These are phyloP conservation scores for Durio zibethinus DNA, from an alignment of 345 rosid species.

Conservation along the genomic window DNA sequence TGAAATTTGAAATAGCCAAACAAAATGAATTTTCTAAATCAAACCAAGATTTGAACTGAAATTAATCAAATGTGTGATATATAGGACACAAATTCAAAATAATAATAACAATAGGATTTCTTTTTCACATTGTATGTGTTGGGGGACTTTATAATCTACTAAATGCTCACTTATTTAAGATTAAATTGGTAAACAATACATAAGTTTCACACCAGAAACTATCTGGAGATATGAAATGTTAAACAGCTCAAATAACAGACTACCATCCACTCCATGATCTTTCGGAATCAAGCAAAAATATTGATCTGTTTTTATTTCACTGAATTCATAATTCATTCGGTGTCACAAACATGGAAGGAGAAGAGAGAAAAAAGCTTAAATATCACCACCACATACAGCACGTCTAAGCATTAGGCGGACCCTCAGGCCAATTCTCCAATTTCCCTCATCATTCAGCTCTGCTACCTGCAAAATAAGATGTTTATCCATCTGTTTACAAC, in stretches of 20 bases:
- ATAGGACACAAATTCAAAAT: background rate
- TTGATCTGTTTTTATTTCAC: background rate
- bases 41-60: background rate
- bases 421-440: slow-evolving; percentile 96
- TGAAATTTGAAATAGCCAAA: slow-evolving; percentile 12
- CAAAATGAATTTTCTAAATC: background rate
- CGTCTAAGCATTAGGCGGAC: slow-evolving; percentile 77
- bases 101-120: background rate
- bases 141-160: background rate
- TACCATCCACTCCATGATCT: background rate
- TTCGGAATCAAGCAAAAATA: background rate
- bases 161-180: background rate
- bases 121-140: background rate
- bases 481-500: background rate
- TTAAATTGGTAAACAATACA: background rate
- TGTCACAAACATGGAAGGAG: background rate
- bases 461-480: slow-evolving; percentile 7
- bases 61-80: background rate
- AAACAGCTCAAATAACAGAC: background rate
- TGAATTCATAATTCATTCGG: background rate
- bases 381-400: slow-evolving; percentile 36
- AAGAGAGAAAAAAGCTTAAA: no score
- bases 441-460: slow-evolving; percentile 44
- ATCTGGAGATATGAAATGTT: background rate
- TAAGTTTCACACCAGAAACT: background rate